Conservation (phyloP, 441 rosid species). For the Populus hybrid region DNA sequence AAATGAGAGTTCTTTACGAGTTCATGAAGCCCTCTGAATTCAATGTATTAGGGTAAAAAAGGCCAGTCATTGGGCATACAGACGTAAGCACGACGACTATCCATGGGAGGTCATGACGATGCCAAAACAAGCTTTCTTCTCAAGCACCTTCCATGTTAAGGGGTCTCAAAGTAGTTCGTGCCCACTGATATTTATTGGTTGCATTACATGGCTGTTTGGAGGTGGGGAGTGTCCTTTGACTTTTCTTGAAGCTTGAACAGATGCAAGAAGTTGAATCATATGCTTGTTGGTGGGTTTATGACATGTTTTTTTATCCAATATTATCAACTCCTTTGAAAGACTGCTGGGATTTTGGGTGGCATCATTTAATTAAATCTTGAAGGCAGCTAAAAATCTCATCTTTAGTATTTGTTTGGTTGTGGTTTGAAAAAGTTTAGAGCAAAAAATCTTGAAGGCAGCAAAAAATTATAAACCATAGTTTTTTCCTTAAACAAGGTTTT, state of each 20-base stretch:
- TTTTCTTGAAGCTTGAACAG: not conserved
- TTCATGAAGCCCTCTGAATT: too few relatives aligned
- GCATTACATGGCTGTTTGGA: not conserved
- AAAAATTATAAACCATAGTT: too few relatives aligned
- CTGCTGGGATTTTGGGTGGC: not conserved
- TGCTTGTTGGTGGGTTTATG: too few relatives aligned
- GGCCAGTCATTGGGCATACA: not conserved
- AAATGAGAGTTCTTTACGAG: not conserved
- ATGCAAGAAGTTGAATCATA: not conserved
- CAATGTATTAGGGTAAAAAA: not conserved
- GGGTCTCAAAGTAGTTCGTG: not conserved
- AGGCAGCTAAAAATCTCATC: not conserved
- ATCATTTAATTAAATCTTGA: not conserved
- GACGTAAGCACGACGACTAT: not conserved
- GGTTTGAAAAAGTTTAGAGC: too few relatives aligned
- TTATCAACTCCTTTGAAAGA: not conserved
- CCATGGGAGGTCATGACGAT: not conserved
- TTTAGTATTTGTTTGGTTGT: too few relatives aligned
- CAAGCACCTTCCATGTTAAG: not conserved
- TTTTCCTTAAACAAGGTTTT: too few relatives aligned
- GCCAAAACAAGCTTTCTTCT: not conserved
- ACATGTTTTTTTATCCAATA: too few relatives aligned
- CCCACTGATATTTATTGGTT: not conserved
- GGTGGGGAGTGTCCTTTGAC: not conserved
- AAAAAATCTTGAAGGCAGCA: too few relatives aligned